Percentiles rank a stretch among this genome's conserved stretches.
These are phyloP conservation scores for Sclerotinia nivalis DNA, from an alignment of 2,329 filamentous ascomycete genomes.

Conservation along the genomic window DNA sequence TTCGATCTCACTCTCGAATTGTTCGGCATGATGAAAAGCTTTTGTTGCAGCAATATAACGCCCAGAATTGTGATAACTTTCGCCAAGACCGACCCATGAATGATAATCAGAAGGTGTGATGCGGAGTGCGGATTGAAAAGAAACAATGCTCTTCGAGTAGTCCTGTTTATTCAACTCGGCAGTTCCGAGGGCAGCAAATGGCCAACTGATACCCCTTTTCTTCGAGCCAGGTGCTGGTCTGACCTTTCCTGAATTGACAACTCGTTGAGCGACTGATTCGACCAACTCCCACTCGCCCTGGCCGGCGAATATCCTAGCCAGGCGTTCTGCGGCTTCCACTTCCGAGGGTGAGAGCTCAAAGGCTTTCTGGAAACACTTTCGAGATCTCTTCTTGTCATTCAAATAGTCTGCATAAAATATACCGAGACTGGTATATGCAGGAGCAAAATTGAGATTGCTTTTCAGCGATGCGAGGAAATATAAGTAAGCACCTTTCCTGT, in stretches of 20 bases:
- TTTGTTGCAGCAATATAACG: slow-evolving; percentile 92
- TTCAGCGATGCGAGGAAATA: slow-evolving; percentile 83
- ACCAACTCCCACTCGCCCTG: slow-evolving; percentile 96
- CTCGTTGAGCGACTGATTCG: slow-evolving; percentile 84
- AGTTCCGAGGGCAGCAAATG: slow-evolving; percentile 88
- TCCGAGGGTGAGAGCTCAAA: slow-evolving; percentile 89
- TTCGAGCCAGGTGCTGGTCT: slow-evolving; percentile 89
- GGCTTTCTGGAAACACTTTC: slow-evolving; percentile 94
- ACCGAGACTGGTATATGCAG: slow-evolving; percentile 87
- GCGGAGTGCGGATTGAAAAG: slow-evolving; percentile 85
- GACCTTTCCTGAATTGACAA: slow-evolving; percentile 92
- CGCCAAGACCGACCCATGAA: slow-evolving; percentile 94
- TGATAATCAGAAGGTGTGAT: slow-evolving; percentile 87
- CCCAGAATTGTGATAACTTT: slow-evolving; percentile 93
- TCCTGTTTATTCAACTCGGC: slow-evolving; percentile 94
- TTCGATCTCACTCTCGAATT: slow-evolving; percentile 63
- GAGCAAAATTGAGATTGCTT: slow-evolving; percentile 82
- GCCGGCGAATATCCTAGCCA: slow-evolving; percentile 84
- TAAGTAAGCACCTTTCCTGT: slow-evolving; percentile 78
- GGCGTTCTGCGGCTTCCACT: slow-evolving; percentile 79
- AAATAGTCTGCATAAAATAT: slow-evolving; percentile 90
- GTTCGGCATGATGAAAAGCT: slow-evolving; percentile 82
- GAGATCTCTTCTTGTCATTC: slow-evolving; percentile 80
- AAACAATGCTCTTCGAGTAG: slow-evolving; percentile 83
- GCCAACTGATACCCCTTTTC: slow-evolving; percentile 92